These are phyloP conservation scores for Capsicum chinense DNA, from an alignment of 257 asterid species.

Conservation along the genomic window DNA sequence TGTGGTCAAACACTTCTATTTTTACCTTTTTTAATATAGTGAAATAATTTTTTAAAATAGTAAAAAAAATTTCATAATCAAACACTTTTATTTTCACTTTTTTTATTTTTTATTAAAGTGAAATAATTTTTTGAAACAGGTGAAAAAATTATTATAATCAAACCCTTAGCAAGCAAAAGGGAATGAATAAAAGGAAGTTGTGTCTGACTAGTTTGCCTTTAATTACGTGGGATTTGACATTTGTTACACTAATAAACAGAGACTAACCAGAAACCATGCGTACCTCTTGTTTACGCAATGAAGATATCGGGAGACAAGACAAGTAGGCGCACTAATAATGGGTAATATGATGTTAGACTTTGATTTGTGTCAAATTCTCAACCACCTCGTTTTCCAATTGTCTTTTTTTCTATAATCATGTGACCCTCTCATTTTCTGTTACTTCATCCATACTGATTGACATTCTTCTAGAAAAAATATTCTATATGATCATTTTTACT, in stretches of 20 bases:
- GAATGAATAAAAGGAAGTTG: neutral
- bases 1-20: no score
- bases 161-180: neutral
- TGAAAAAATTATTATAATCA: no score
- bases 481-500: no score
- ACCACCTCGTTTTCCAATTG: neutral
- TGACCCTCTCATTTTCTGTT: neutral
- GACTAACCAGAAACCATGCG: neutral
- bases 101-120: no score
- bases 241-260: neutral
- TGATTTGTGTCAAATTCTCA: neutral
- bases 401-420: neutral
- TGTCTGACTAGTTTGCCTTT: neutral
- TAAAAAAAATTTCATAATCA: no score
- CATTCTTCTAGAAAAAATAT: neutral
- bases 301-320: neutral
- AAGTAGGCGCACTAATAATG: neutral
- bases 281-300: neutral
- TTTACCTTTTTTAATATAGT: no score
- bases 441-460: neutral
- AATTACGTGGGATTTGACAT: neutral
- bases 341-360: neutral
- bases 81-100: no score
- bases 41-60: no score
- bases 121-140: no score